Base-by-base conservation (phyloP, 768 basidiomycete species). In the Russula foetens region DNA sequence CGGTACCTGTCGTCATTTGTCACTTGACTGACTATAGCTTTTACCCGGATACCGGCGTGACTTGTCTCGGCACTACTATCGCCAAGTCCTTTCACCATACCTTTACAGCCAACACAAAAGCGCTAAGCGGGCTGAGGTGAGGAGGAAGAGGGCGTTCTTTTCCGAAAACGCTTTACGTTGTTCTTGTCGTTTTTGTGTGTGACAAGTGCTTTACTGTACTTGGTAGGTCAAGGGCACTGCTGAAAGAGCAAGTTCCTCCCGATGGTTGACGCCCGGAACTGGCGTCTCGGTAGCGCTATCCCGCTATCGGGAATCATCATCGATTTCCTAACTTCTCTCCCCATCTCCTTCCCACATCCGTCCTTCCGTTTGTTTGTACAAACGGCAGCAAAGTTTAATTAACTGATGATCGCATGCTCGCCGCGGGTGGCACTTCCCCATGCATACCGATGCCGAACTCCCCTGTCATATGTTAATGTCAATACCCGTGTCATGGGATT, bases 281-380 rank as follows among this genome's bases (percentile, higher is more conserved):
- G n/a, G n/a, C n/a, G n/a, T n/a, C n/a, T n/a, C n/a, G n/a, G n/a
- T n/a, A 28, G 41, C 21, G 6, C 28, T 31, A 55, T 46, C 23
- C 21, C 29, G 31, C 21, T 51, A 35, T 51, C 50, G 15, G 33
- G 29, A n/a, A n/a, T n/a, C 28, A 48, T 48, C 28, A 31, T 12
- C 21, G 29, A n/a, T 49, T 35, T 35, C 35, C 4, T 5, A 11
- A 12, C 35, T 35, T 35, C 35, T 35, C 35, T 2, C 35, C 6
- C 29, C 19, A 29, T 21, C 8, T 24, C 43, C 29, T 54, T 44
- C 47, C 59, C 48, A 35, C 48, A 33, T 60, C 41, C 17, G 59
- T 60, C 39, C 31, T 23, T 60, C 56, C 43, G 46, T 60, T 60
- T 60, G 59, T 60, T 24, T 33, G 7, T 6, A n/a, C 26, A 28